phyloP scores from a whole-genome alignment of 495 filamentous ascomycete species.

The Xylaria nigripes region DNA sequence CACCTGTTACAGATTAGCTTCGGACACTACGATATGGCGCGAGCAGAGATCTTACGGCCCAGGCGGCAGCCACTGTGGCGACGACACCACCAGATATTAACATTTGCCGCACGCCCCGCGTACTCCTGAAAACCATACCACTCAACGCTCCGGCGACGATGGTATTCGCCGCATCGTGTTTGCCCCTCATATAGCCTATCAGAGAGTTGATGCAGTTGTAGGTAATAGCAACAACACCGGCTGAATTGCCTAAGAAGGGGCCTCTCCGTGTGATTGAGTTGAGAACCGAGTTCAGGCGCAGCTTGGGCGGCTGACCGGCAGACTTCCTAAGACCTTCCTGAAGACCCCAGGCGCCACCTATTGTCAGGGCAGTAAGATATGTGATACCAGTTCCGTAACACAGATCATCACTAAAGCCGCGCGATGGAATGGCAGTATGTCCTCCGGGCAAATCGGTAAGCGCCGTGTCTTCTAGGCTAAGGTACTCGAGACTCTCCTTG shows the following conservation, averaged over 20 bases:
- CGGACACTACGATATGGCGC: neutral
- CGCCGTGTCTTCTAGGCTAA: slow-evolving; percentile 83
- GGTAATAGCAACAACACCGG: slow-evolving; percentile 87
- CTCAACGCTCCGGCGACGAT: slow-evolving; percentile 75
- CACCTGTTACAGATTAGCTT: slow-evolving; percentile 35
- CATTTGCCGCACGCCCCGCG: slow-evolving; percentile 82
- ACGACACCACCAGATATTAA: slow-evolving; percentile 85
- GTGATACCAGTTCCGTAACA: slow-evolving; percentile 95
- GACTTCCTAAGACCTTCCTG: slow-evolving; percentile 76
- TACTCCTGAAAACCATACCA: slow-evolving; percentile 94
- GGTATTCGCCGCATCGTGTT: slow-evolving; percentile 86
- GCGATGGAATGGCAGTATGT: slow-evolving; percentile 78
- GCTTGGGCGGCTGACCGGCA: slow-evolving; percentile 68
- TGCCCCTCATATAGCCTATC: slow-evolving; percentile 75
- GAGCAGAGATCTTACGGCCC: slow-evolving; percentile 62
- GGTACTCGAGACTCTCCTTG: slow-evolving; percentile 85
- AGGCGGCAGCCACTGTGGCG: slow-evolving; percentile 70
- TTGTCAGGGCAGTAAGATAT: slow-evolving; percentile 75
- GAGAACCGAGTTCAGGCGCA: slow-evolving; percentile 84
- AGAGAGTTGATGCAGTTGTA: slow-evolving; percentile 93
- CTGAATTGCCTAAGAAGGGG: slow-evolving; percentile 93
- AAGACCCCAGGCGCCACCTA: slow-evolving; percentile 87
- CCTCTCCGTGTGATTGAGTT: slow-evolving; percentile 88
- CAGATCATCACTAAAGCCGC: slow-evolving; percentile 95
- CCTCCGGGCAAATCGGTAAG: slow-evolving; percentile 83